Base-by-base conservation (phyloP, 306 rosid genomes). In the Dalbergia cultrata region DNA sequence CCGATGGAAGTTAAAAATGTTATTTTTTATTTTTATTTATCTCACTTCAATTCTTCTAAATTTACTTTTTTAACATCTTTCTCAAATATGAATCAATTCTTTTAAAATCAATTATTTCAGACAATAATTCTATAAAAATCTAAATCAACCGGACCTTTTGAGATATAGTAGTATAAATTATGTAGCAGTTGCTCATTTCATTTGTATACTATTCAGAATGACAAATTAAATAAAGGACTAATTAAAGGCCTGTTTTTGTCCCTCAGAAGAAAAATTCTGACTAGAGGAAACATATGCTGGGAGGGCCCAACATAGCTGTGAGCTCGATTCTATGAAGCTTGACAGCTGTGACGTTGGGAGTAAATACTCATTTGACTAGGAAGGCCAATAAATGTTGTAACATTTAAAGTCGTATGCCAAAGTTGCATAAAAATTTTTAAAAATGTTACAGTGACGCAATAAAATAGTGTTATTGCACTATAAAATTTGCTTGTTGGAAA, bases 251-350 rank as follows among this genome's bases (percentile, higher is more conserved):
- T 10, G n/a, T 7, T 13, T 19, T 13, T 19, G 18, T 6, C 21
- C 39, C 43, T 37, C 8, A 57, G 34, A 35, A 43, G 62, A 16
- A 37, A 71, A 39, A 11, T 13, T 26, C 3, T 70, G 54, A 8
- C 61, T 61, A 14, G 43, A 67, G 47, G 9, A 50, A 62, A 19
- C 45, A 72, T 41, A 73, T 76, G 45, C 68, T 39, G 4, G 1
- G 33, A 81, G 78, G 85, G 78, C 35, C 78, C 82, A 61, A 22
- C 50, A 52, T 66, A 76, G 82, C 85, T 76, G 85, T 76, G 61
- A 76, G 22, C 82, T 69, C 74, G 26, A 70, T 62, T 52, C 26
- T 52, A 10, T 70, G 33, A 70, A 61, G 53, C 41, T 44, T 49
- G 52, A 75, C 72, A 82, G 78, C 85, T 68, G 72, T 53, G 39